A percentile compares a stretch with the other conserved stretches of the same genome.
phyloP scores from a whole-genome alignment of 257 asterid genomes.

The Anisodus acutangulus region DNA sequence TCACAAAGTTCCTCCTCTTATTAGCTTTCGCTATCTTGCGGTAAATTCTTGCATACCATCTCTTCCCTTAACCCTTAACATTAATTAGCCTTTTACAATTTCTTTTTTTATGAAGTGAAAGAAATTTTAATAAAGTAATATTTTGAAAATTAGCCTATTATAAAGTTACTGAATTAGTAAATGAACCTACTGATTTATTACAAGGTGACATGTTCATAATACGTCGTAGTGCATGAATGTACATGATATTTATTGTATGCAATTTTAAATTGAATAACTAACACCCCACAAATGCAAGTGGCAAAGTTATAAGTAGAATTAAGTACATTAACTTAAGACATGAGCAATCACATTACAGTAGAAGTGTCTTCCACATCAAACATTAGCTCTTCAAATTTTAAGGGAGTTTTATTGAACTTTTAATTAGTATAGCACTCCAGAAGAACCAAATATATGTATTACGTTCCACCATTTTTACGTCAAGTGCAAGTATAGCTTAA shows the following conservation, averaged over 20 bases:
- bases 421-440: background rate
- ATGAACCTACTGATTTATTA: conserved; percentile 18
- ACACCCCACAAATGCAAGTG: background rate
- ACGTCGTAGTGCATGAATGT: background rate
- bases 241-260: conserved; percentile 6
- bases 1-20: conserved; percentile 12
- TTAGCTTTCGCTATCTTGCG: background rate
- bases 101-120: conserved; percentile 9
- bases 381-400: conserved; percentile 6
- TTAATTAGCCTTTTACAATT: background rate
- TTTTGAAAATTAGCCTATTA: background rate
- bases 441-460: conserved; percentile 23
- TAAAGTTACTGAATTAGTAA: background rate
- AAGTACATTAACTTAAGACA: conserved; percentile 14
- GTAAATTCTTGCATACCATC: background rate
- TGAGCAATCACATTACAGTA: conserved; percentile 20
- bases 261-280: background rate
- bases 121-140: background rate
- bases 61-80: background rate
- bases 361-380: background rate
- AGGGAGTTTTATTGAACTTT: background rate
- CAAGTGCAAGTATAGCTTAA: conserved; percentile 11
- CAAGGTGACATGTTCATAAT: conserved; percentile 9
- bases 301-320: background rate
- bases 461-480: background rate